Evolutionary conservation across 2,329 filamentous ascomycete genomes (phyloP), one percentile per base, ranked within the genome.

Genomic region (Alternaria ethzedia): DNA sequence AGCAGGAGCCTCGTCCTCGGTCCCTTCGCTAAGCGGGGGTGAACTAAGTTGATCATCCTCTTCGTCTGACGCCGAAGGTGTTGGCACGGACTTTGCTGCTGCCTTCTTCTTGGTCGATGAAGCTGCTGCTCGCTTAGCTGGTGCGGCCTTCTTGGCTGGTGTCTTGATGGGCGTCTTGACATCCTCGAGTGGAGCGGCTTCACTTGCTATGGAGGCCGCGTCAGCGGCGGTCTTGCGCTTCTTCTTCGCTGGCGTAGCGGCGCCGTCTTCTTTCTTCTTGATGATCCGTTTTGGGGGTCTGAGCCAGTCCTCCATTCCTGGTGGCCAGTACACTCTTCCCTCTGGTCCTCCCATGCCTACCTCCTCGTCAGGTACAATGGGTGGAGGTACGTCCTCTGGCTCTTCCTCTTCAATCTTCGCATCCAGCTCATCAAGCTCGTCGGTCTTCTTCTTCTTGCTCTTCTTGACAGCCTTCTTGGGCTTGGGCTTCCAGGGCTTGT

Each of bases 271-370:
- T 81, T 90, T 77, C 72, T 83, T 84, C 75, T 87, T 89, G 21
- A 88, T 78, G 66, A 90, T 86, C 60, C 89, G 86, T 82, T 97
- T 97, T 79, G 87, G 90, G 0, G 94, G 93, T 59, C 90, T 86
- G 21, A 97, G 82, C 93, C 94, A 97, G 65, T 96, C 91, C 77
- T 97, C 94, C 89, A 94, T 93, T 0, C 92, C 92, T 1, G 88
- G 85, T 0, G 94, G 94, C 94, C 95, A 97, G 77, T 96, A 97
- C 0, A 97, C 95, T 45, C 94, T 85, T 52, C 89, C 85, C 25
- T 95, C 86, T 0, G 90, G 88, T 0, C 95, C 95, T 43, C 95
- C 95, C 94, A 97, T 97, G 3, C 89, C 90, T 12, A 96, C 83
- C 17, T 96, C 91, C 6, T 91, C 87, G 0, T 90, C 86, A 0